Base-by-base conservation (phyloP, 2,329 filamentous ascomycete genomes). In the Epichloe scottii region DNA sequence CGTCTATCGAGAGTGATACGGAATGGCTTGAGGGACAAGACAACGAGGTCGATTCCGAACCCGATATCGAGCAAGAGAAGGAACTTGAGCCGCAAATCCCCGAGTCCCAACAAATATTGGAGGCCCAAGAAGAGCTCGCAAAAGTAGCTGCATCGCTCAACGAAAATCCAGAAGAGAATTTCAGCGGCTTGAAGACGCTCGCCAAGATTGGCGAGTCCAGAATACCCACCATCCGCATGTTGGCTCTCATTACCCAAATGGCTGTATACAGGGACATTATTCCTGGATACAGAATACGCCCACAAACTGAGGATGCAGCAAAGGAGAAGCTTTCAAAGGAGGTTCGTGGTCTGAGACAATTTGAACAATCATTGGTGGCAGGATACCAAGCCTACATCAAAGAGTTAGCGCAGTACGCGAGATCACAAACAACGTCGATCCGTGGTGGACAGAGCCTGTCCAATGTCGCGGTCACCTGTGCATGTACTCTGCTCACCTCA, bases 191-290 rank as follows among this genome's bases (percentile, higher is more conserved):
- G 71, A 90, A 87, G 65, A 78, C 79, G 4, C 71, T 97, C 60
- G 84, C 83, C 34, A 79, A 85, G 60, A 79, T 95, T 58, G 84
- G 84, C 19, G 75, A 82, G 50, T 84, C 85, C 7, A 74, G 75
- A 14, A 82, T 90, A 55, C 67, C 78, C 14, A 82, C 85, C 2
- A 83, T 98, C 49, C 84, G 87, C 70, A 95, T 95, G 68, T 76
- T 98, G 54, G 84, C 87, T 6, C 72, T 98, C 56, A 87, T 84
- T 46, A 89, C 93, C 21, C 90, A 96, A 68, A 77, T 93, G 64
- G 80, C 90, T 0, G 82, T 97, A 12, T 98, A 91, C 74, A 95
- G 91, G 66, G 93, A 97, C 67, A 79, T 96, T 45, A 97, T 98
- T 53, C 93, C 93, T 0, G 93, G 93, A 21, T 98, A 98, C 66